Conservation (phyloP, 108 stramenopile species). For the Mayamaea pseudoterrestris region DNA sequence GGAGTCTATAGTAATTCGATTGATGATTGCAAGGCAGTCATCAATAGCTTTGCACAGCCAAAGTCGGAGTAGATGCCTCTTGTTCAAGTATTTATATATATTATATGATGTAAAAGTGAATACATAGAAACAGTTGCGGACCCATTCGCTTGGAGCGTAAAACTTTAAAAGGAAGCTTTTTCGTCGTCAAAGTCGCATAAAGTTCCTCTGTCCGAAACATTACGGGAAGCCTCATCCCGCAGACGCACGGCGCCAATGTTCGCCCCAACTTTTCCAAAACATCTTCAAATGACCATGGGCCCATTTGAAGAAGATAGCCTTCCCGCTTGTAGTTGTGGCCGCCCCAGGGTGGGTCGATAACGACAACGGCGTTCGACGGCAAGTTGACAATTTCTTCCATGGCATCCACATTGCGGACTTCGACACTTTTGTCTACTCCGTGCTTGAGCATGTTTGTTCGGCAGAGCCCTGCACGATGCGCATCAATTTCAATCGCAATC, state of each 20-base stretch:
- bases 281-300: conserved; percentile 6
- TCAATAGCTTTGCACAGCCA: conserved; percentile 21
- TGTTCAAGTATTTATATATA: too few species aligned
- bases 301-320: conserved; percentile 14
- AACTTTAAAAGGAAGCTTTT: too few species aligned
- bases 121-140: too few species aligned
- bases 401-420: conserved; percentile 6
- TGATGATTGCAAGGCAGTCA: conserved; percentile 16
- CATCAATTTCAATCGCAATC: conserved; percentile 16
- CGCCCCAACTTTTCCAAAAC: too few species aligned
- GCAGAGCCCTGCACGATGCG: conserved; percentile 10
- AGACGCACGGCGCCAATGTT: too few species aligned
- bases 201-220: too few species aligned
- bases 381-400: conserved; percentile 2
- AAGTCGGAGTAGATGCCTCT: too few species aligned
- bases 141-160: too few species aligned
- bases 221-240: too few species aligned
- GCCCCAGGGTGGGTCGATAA: conserved; percentile 14
- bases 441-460: conserved; percentile 8
- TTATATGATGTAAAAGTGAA: too few species aligned
- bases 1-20: conserved; percentile 18
- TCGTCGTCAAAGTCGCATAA: too few species aligned
- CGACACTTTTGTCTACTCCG: conserved; percentile 2
- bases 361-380: conserved; percentile 8
- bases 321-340: conserved; percentile 12